Evolutionary conservation across 805 yeast species (phyloP).

Genomic region (Metschnikowia bowlesiae): DNA sequence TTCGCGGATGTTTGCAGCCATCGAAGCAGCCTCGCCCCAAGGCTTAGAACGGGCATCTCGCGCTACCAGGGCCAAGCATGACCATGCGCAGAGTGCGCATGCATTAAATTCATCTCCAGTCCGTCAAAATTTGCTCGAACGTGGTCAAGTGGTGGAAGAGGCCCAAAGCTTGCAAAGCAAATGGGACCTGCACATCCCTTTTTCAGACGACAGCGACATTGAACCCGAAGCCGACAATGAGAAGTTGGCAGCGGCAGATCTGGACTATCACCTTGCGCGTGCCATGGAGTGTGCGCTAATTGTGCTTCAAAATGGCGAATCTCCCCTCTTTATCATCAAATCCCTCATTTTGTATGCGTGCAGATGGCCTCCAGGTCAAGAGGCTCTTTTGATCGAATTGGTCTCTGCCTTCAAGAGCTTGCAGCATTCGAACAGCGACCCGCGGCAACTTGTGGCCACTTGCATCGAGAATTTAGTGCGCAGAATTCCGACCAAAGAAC

Average conservation of each 20-base stretch:
- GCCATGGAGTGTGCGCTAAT: constrained; percentile 3
- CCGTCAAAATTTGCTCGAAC: background rate
- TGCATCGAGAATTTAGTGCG: constrained; percentile 22
- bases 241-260: constrained; percentile 2
- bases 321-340: constrained; percentile 23
- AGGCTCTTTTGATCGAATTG: constrained; percentile 12
- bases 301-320: constrained; percentile 26
- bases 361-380: constrained; percentile 6
- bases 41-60: no score
- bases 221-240: constrained; percentile 13
- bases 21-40: background rate
- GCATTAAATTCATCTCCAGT: background rate
- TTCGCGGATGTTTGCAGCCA: background rate
- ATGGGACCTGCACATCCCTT: constrained; percentile 26
- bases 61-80: no score
- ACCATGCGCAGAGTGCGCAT: background rate
- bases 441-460: constrained; percentile 16
- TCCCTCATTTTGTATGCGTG: constrained; percentile 22
- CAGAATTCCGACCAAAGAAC: background rate
- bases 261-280: background rate
- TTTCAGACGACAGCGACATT: constrained; percentile 25
- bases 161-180: background rate
- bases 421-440: constrained; percentile 16
- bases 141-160: no score
- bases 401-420: constrained; percentile 20